A percentile compares a stretch with the other conserved stretches of the same genome.
Conservation (phyloP, 371 early-diverging fungal species). For the Smittium mucronatum region DNA sequence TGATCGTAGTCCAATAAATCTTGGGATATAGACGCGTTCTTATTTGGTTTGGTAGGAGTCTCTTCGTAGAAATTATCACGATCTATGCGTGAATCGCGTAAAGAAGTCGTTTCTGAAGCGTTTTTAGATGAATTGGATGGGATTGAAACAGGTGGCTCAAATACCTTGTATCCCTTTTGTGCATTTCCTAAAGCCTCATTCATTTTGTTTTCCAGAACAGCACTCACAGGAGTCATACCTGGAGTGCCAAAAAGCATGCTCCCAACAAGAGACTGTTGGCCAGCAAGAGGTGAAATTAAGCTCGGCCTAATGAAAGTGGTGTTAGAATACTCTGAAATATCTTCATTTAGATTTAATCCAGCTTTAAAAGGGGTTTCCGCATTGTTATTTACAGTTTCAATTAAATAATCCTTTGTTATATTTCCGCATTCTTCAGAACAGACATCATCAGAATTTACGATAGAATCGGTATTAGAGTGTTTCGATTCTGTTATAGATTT, state of each 20-base stretch:
- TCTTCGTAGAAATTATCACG: background rate
- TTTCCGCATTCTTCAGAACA: background rate
- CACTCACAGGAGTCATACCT: constrained; percentile 25
- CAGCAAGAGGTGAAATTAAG: background rate
- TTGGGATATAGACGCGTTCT: background rate
- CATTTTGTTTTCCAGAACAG: constrained; percentile 26
- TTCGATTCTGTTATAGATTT: background rate
- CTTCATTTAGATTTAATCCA: background rate
- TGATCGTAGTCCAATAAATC: background rate
- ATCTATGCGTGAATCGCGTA: background rate
- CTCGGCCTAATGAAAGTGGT: background rate
- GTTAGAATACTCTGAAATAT: background rate
- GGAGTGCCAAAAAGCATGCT: constrained; percentile 23
- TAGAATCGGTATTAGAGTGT: background rate
- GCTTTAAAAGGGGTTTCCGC: background rate
- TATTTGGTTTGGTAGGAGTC: constrained; percentile 7
- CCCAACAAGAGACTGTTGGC: constrained; percentile 1
- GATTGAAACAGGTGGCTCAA: background rate
- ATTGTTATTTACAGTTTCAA: background rate
- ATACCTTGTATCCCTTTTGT: constrained; percentile 5
- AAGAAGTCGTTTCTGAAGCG: background rate
- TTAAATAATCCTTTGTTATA: background rate
- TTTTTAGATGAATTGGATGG: background rate
- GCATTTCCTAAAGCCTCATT: constrained; percentile 26
- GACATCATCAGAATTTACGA: background rate